These are phyloP conservation scores for Peribolospora kevripleyi DNA, from an alignment of 768 basidiomycete genomes.

Conservation along the genomic window DNA sequence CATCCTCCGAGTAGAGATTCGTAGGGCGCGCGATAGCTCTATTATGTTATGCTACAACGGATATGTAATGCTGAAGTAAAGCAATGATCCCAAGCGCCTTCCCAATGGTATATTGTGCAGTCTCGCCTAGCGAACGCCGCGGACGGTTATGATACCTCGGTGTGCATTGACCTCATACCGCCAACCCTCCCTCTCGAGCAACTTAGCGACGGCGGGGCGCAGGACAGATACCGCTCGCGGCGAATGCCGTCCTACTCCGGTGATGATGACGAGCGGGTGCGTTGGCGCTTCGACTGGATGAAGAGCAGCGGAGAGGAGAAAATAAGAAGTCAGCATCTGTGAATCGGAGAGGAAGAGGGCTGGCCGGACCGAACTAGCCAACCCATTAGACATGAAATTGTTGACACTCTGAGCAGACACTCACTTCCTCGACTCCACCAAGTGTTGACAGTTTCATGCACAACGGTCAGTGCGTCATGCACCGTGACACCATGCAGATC, in stretches of 20 bases:
- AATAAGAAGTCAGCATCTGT: background rate
- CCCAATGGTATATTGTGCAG: too few relatives aligned
- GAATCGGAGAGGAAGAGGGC: background rate
- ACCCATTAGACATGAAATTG: too few relatives aligned
- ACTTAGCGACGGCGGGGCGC: constrained; percentile 10
- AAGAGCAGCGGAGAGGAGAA: background rate
- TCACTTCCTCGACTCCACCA: constrained; percentile 10
- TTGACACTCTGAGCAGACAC: background rate
- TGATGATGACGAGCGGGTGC: constrained; percentile 11
- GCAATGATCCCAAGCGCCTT: too few relatives aligned
- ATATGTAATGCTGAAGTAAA: too few relatives aligned
- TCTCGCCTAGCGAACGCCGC: too few relatives aligned
- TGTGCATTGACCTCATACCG: background rate
- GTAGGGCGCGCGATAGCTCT: too few relatives aligned
- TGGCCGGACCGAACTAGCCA: too few relatives aligned
- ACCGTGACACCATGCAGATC: constrained; percentile 13
- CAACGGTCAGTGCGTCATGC: constrained; percentile 10
- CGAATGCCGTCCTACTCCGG: constrained; percentile 13
- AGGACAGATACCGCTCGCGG: constrained; percentile 8
- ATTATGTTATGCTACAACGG: too few relatives aligned
- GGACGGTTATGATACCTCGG: too few relatives aligned
- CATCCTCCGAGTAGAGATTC: too few relatives aligned
- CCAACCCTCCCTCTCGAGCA: constrained; percentile 13
- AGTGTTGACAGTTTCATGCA: constrained; percentile 7
- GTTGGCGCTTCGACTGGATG: constrained; percentile 1